Base-by-base conservation (phyloP, 1,284 basidiomycete species). In the Heterobasidion occidentale region DNA sequence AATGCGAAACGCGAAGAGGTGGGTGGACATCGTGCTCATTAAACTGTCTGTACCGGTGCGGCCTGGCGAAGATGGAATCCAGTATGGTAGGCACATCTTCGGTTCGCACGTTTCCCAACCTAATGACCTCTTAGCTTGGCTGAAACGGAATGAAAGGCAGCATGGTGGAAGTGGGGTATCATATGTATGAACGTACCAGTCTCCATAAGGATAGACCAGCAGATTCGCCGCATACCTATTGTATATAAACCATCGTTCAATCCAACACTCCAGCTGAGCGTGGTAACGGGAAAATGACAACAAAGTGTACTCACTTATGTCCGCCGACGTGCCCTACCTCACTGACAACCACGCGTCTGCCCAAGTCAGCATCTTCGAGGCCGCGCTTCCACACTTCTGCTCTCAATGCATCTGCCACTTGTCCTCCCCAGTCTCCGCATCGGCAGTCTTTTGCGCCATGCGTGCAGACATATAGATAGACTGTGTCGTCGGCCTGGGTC, bases 251-350 rank as follows among this genome's bases (percentile, higher is more conserved):
- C 27, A 27, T 27, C 27, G 27, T 27, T 4, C 27, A 27, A 27
- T 27, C 27, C 27, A 27, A 27, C 19, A 33, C 15, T 11, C 9
- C 17, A 20, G 17, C 12, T 14, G 36, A 3, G n/a, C 36, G 11
- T 4, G 27, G 14, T n/a, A 35, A 8, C 3, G 8, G 38, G 6
- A 42, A 17, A 7, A 15, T 8, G 33, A 1, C 36, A 15, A 15
- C n/a, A 17, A n/a, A 38, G 35, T 15, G 55, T 47, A 75, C 85
- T 66, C 67, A 92, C 89, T 89, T 80, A 71, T 94, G 92, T 27
- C 90, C 90, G 1, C 92, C 92, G 47, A 94, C 85, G 71, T 94
- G 92, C 1, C 79, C 86, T 12, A 88, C 79, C 61, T 90, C 83
- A 2, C 80, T 80, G 1, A 93, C 71, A 55, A 70, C 65, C 9